These are phyloP conservation scores for Pilasporangium apinafurcum DNA, from an alignment of 352 stramenopile genomes.

Conservation along the genomic window DNA sequence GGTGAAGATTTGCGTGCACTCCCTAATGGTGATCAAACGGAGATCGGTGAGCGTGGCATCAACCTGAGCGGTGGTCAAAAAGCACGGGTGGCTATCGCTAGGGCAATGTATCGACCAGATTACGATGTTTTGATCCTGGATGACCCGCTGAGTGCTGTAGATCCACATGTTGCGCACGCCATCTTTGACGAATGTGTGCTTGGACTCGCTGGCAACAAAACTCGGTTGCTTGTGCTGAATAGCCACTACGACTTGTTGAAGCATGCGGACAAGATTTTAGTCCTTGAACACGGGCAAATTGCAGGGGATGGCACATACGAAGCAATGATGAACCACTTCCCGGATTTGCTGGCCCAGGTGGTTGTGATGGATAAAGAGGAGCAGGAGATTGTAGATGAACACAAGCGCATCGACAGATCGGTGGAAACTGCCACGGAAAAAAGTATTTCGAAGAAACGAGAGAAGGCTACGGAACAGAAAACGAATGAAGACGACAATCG, in stretches of 20 bases:
- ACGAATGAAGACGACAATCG: neutral
- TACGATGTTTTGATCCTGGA: conserved; percentile 87
- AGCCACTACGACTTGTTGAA: too few relatives aligned
- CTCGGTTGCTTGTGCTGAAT: conserved; percentile 91
- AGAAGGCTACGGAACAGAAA: neutral
- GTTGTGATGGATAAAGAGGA: too few relatives aligned
- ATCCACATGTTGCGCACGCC: conserved; percentile 91
- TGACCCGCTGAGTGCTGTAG: conserved; percentile 91
- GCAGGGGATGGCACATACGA: too few relatives aligned
- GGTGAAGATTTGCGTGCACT: conserved; percentile 41
- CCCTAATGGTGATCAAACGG: conserved; percentile 47
- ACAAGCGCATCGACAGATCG: too few relatives aligned
- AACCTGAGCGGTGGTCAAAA: conserved; percentile 61
- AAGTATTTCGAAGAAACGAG: too few relatives aligned
- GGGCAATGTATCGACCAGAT: conserved; percentile 85
- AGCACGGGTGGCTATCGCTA: conserved; percentile 79
- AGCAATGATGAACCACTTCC: too few relatives aligned
- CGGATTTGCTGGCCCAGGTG: too few relatives aligned
- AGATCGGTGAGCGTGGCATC: conserved; percentile 57
- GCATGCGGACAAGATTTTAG: too few relatives aligned
- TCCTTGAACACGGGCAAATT: too few relatives aligned
- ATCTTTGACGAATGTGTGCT: too few relatives aligned
- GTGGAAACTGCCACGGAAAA: too few relatives aligned
- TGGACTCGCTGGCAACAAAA: conserved; percentile 45
- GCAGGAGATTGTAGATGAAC: too few relatives aligned